Evolutionary conservation across 2,329 filamentous ascomycete species (phyloP).

Genomic region (Cladophialophora chaetospira): DNA sequence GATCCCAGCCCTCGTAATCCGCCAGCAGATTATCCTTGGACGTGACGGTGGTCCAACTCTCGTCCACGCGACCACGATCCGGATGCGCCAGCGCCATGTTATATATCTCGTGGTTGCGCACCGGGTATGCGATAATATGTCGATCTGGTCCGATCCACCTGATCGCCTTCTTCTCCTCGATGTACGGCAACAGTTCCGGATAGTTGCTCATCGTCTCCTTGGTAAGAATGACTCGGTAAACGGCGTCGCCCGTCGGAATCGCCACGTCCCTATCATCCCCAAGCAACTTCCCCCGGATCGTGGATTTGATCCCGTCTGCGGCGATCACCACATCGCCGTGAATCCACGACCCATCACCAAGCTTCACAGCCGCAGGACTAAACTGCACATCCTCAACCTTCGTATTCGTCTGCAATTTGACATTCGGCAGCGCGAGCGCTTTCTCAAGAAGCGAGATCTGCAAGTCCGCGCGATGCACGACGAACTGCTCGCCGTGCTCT

Average conservation of each 20-base stretch:
- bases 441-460: conserved; percentile 43
- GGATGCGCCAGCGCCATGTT: conserved; percentile 66
- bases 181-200: conserved; percentile 34
- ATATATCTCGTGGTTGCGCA: conserved; percentile 62
- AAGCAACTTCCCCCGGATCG: conserved; percentile 17
- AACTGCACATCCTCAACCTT: conserved; percentile 34
- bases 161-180: conserved; percentile 36
- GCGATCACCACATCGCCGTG: conserved; percentile 35
- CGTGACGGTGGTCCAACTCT: conserved; percentile 66
- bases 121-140: conserved; percentile 38
- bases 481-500: conserved; percentile 50
- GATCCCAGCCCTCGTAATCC: conserved; percentile 63
- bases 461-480: conserved; percentile 38
- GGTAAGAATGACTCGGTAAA: conserved; percentile 36
- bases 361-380: conserved; percentile 32
- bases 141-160: conserved; percentile 38
- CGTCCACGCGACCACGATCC: conserved; percentile 60
- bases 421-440: conserved; percentile 21
- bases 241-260: conserved; percentile 36
- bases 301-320: conserved; percentile 26
- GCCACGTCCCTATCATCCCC: conserved; percentile 40
- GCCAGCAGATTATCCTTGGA: conserved; percentile 62
- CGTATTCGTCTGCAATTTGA: conserved; percentile 31
- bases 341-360: conserved; percentile 28
- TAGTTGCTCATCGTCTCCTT: conserved; percentile 31